Evolutionary conservation across 2,329 filamentous ascomycete species (phyloP).

Genomic region (Colletotrichum tropicale): DNA sequence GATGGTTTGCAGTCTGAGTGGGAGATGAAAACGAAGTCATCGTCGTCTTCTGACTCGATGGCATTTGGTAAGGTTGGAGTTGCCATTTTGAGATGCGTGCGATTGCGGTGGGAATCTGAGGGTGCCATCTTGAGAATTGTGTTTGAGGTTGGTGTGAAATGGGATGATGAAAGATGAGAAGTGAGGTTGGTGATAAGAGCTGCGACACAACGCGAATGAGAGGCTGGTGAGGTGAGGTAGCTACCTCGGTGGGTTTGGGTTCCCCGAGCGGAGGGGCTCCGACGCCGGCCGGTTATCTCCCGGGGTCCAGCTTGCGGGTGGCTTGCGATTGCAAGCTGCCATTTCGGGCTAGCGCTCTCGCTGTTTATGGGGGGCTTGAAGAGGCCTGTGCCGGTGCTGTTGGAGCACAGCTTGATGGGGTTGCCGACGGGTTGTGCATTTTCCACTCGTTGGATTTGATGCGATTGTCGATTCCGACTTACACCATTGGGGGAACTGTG

Average conservation of each 20-base stretch:
- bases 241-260: not conserved
- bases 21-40: conserved; percentile 11
- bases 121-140: not conserved
- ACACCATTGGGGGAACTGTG: no score
- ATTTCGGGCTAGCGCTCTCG: not conserved
- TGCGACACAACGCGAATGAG: not conserved
- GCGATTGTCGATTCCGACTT: not conserved
- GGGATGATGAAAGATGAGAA: not conserved
- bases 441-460: not conserved
- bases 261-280: conserved; percentile 11
- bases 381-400: not conserved
- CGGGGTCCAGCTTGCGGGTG: not conserved
- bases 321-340: not conserved
- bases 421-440: not conserved
- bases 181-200: not conserved
- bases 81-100: not conserved
- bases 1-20: not conserved
- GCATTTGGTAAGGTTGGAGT: accelerated
- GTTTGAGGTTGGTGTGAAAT: not conserved
- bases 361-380: not conserved
- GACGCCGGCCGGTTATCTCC: conserved; percentile 19
- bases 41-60: not conserved
- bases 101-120: not conserved
- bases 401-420: not conserved
- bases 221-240: not conserved